phyloP scores from a whole-genome alignment of 169 alveolate genomes.

The Plasmodium berghei region DNA sequence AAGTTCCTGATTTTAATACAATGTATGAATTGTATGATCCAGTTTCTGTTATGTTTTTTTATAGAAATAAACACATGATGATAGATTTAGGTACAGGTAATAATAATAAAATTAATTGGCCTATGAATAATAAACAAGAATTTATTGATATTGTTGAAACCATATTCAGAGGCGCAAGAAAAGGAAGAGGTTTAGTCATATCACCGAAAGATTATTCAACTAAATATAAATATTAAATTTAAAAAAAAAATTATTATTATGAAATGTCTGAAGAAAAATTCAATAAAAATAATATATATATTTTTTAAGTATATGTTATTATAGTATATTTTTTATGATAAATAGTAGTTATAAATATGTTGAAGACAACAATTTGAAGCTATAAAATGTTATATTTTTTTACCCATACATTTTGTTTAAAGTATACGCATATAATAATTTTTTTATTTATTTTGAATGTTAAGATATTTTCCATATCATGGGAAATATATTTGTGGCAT shows the following conservation, averaged over 20 bases:
- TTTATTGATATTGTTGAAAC: constrained; percentile 97
- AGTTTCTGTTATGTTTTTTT: constrained; percentile 98
- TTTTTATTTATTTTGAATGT: too few relatives aligned
- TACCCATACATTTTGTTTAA: too few relatives aligned
- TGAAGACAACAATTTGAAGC: too few relatives aligned
- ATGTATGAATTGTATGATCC: constrained; percentile 99
- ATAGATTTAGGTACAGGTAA: constrained; percentile 99
- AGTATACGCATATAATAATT: too few relatives aligned
- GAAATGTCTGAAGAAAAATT: background rate
- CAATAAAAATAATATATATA: background rate
- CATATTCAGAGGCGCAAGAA: constrained; percentile 98
- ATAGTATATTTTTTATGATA: background rate
- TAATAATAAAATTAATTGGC: constrained; percentile 98
- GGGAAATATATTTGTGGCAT: too few relatives aligned
- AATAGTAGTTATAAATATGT: background rate
- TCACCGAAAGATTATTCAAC: constrained; percentile 98
- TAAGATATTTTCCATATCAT: too few relatives aligned
- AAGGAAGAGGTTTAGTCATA: constrained; percentile 97
- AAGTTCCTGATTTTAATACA: constrained; percentile 99
- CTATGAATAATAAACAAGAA: constrained; percentile 97
- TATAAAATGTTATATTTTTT: too few relatives aligned
- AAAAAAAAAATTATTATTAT: background rate
- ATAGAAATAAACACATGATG: constrained; percentile 99
- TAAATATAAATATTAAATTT: constrained; percentile 91
- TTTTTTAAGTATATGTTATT: constrained; percentile 7